Evolutionary conservation across 108 stramenopile genomes (phyloP), one percentile per base, ranked within the genome.

Genomic region (Stephanodiscus triporus): DNA sequence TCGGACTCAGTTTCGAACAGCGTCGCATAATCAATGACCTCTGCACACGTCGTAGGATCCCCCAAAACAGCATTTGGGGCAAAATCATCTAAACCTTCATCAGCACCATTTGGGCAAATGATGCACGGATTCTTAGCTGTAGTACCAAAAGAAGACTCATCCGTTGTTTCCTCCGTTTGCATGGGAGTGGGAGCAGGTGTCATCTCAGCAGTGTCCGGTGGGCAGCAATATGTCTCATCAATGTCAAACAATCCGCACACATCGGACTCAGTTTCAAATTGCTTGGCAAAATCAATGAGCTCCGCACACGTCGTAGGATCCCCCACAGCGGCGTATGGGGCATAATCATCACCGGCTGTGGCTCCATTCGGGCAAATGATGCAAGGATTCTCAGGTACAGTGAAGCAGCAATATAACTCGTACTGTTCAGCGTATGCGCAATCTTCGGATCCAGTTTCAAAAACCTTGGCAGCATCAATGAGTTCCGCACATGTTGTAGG

Each of bases 361-460:
- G 30, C 56, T 7, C 56, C 56, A 57, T 32, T 27, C 7, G 56
- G 56, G 56, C 56, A 57, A 30, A 57, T 57, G 17, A 34, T 57
- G 26, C 56, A 57, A 14, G 23, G 23, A n/a, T 57, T 30, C 56
- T 30, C 56, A 0, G 17, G 29, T 0, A 17, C 17, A n/a, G 27
- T 24, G 0, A 30, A 30, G 13, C 56, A 57, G 56, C 56, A 57
- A n/a, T 34, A 27, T n/a, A 57, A 17, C 30, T 57, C 56, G 43
- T 45, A 2, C 56, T 14, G 4, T 57, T 27, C 27, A 16, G 17
- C 4, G 0, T 0, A 29, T 57, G 11, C 56, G 17, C 56, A 57
- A 27, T 57, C 56, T 30, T 57, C 27, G 3, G 56, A 34, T 9
- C 56, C 56, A 57, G 56, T 2, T 57, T 57, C 14, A n/a, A 34